These are phyloP conservation scores for Coemansia sp. DNA, from an alignment of 192 early-diverging fungal species.

Conservation along the genomic window DNA sequence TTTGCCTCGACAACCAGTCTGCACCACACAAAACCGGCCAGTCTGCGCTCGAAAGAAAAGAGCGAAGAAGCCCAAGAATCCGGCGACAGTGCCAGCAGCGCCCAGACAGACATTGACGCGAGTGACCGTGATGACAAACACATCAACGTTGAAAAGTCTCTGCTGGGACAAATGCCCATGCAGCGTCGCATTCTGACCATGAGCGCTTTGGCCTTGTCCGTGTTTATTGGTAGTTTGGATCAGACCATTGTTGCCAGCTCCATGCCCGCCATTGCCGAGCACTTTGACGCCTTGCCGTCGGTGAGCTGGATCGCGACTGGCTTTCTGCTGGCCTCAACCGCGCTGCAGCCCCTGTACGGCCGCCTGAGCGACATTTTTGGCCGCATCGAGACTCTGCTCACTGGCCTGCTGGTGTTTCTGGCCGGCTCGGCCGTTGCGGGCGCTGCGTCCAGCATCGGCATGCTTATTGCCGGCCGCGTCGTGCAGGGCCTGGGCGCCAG, in stretches of 20 bases:
- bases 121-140: constrained; percentile 14
- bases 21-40: neutral
- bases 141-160: constrained; percentile 4
- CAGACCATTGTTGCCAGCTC: constrained; percentile 68
- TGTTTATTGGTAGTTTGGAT: constrained; percentile 36
- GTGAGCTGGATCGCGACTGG: constrained; percentile 72
- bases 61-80: neutral
- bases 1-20: neutral
- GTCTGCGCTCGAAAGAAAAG: neutral
- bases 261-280: constrained; percentile 52
- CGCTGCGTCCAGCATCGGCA: constrained; percentile 55
- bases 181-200: constrained; percentile 15
- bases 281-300: constrained; percentile 53
- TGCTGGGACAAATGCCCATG: constrained; percentile 17
- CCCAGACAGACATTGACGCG: neutral
- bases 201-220: constrained; percentile 35
- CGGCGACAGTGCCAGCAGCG: neutral
- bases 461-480: constrained; percentile 62
- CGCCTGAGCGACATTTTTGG: constrained; percentile 83
- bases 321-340: constrained; percentile 63
- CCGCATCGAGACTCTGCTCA: constrained; percentile 53
- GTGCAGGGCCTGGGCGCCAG: constrained; percentile 64
- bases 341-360: constrained; percentile 74
- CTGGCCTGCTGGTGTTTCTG: constrained; percentile 51
- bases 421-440: constrained; percentile 51